Evolutionary conservation across 345 rosid genomes (phyloP).

Genomic region (Camelina neglecta): DNA sequence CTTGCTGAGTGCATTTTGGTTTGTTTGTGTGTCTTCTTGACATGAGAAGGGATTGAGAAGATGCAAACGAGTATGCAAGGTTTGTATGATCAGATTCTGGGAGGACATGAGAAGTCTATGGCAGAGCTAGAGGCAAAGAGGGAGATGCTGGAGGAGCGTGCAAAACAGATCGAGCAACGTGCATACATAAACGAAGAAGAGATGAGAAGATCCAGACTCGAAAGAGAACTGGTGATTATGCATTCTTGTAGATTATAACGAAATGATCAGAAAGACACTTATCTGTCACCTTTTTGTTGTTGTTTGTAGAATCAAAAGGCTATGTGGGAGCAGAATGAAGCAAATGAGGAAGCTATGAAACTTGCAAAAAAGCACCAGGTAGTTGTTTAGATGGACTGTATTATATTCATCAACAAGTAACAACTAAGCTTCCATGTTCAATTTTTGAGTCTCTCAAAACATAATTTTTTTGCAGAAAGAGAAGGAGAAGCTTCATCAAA

Average conservation of each 20-base stretch:
- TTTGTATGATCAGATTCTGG: slow-evolving; percentile 47
- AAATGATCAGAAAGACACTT: neutral
- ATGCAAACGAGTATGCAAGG: slow-evolving; percentile 51
- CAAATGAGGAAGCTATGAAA: slow-evolving; percentile 51
- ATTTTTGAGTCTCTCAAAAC: slow-evolving; percentile 25
- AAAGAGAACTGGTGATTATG: slow-evolving; percentile 54
- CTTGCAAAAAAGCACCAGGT: slow-evolving; percentile 70
- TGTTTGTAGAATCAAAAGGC: slow-evolving; percentile 60
- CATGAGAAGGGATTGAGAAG: slow-evolving; percentile 46
- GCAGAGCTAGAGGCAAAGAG: slow-evolving; percentile 46
- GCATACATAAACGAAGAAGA: slow-evolving; percentile 56
- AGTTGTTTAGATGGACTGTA: neutral
- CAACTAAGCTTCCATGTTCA: neutral
- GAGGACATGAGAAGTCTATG: slow-evolving; percentile 53
- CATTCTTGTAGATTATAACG: neutral
- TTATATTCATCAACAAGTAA: neutral
- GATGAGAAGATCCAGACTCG: slow-evolving; percentile 50
- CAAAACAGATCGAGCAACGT: slow-evolving; percentile 41
- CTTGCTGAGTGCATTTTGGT: slow-evolving; percentile 13
- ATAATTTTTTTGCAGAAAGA: slow-evolving; percentile 53
- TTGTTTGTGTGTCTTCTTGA: slow-evolving; percentile 24
- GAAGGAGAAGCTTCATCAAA: slow-evolving; percentile 56
- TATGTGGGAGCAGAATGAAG: slow-evolving; percentile 68
- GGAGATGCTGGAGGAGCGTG: slow-evolving; percentile 48
- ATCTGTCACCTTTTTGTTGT: slow-evolving; percentile 17